Evolutionary conservation across 495 filamentous ascomycete species (phyloP).

Genomic region (Penicillium tannophilum): DNA sequence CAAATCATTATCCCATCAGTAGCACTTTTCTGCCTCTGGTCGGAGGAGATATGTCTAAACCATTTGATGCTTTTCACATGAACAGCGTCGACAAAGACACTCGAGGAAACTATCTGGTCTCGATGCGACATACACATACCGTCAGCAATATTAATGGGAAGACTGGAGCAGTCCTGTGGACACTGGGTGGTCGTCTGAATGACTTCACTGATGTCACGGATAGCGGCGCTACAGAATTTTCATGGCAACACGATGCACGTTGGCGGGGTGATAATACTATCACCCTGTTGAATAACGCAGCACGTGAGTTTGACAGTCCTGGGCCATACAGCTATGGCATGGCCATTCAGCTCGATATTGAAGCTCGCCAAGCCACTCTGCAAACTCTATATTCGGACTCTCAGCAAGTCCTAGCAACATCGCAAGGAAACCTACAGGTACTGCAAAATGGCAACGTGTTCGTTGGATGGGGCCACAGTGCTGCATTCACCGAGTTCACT

Average conservation of each 20-base stretch:
- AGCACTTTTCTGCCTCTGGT: slow-evolving; percentile 24
- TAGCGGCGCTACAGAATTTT: slow-evolving; percentile 45
- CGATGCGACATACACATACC: slow-evolving; percentile 52
- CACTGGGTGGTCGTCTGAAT: slow-evolving; percentile 51
- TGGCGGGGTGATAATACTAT: slow-evolving; percentile 40
- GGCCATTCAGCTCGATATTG: slow-evolving; percentile 32
- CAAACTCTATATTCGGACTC: slow-evolving; percentile 31
- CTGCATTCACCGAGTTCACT: slow-evolving; percentile 57
- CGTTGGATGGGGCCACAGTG: slow-evolving; percentile 61
- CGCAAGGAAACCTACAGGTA: slow-evolving; percentile 60
- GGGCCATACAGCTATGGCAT: slow-evolving; percentile 30
- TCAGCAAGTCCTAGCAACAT: slow-evolving; percentile 43
- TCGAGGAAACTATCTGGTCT: slow-evolving; percentile 56
- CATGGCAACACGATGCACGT: slow-evolving; percentile 57
- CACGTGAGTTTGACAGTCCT: slow-evolving; percentile 26
- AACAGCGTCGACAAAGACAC: slow-evolving; percentile 59
- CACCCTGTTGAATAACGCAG: slow-evolving; percentile 54
- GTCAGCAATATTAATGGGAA: slow-evolving; percentile 43
- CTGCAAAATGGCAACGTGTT: slow-evolving; percentile 54
- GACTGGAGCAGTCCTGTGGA: slow-evolving; percentile 57
- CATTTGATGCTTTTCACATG: slow-evolving; percentile 58
- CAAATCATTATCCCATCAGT: slow-evolving; percentile 27
- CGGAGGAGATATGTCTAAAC: slow-evolving; percentile 9
- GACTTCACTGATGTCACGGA: slow-evolving; percentile 45
- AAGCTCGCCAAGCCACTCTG: slow-evolving; percentile 22